Base-by-base conservation (phyloP, 1,284 basidiomycete genomes). In the Anthracocystis walkeri region DNA sequence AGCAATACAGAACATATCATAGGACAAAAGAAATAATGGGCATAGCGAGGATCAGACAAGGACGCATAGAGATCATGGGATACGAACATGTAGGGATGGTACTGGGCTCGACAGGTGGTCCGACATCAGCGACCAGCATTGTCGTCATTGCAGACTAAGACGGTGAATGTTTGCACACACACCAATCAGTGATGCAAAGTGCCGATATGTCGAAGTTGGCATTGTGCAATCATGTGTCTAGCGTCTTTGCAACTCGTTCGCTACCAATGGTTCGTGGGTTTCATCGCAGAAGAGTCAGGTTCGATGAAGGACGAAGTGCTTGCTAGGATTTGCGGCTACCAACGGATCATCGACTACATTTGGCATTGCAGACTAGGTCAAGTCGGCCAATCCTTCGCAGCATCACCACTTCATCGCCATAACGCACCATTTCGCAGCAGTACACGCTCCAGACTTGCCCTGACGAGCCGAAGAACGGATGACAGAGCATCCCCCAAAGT, bases 1-100 rank as follows among this genome's bases (percentile, higher is more conserved):
- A 27, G 35, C 42, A 42, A 31, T 31, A 35, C 35, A 56, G 38
- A 33, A 48, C 20, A 18, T n/a, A 18, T 25, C 50, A 58, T 10
- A 11, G 4, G 35, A 44, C 35, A 38, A 20, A 44, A 57, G 25
- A 49, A 1, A 25, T 41, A 35, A 29, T 42, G n/a, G 23, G 29
- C 10, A 48, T 7, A 29, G 31, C 29, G 23, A 45, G 18, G 21
- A 33, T 1, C 25, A 44, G 27, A 33, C 42, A 35, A 18, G 31
- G n/a, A 16, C 7, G 21, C 33, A 41, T 35, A 53, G 23, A 14
- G 7, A 44, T n/a, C 6, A 29, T 48, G 16, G 29, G 21, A 0
- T 25, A 29, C 14, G 18, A 6, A 20, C 23, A 29, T 40, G 8
- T 16, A 3, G 12, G 27, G 16, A 27, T 8, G 2, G 7, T 23